Base-by-base conservation (phyloP, 257 asterid species). In the Solanum raphanifolium region DNA sequence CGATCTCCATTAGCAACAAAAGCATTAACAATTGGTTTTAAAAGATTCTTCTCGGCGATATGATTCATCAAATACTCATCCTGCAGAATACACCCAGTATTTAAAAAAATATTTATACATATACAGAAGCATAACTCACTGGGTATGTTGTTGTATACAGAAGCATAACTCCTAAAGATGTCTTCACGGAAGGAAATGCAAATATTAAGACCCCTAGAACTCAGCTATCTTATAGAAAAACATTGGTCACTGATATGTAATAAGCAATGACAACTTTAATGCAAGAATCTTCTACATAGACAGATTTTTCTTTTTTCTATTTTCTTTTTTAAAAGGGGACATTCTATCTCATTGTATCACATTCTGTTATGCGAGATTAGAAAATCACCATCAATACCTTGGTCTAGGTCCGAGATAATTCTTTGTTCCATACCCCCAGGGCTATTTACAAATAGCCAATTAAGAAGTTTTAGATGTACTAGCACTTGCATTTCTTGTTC, bases 11-110 rank as follows among this genome's bases (percentile, higher is more conserved):
- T 97, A 39, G 94, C 96, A 89, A 97, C 94, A 90, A 97, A 97
- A 48, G 92, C 96, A 81, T 94, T 98, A 58, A 97, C 86, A 90
- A 97, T 91, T 75, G 99, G 99, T 91, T 93, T 95, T 89, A 97
- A 92, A 89, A 92, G 92, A 88, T 97, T 93, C 90, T 94, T 91
- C 94, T 91, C 93, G 73, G 90, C 99, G 85, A 97, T 46, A 91
- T 97, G 95, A 92, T 91, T 92, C 95, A 95, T 92, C 89, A 96
- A 91, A 88, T 95, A 95, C 92, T 96, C 99, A 93, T 97, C 99
- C 99, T 97, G 98, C 94, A 91, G 87, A 87, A 86, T 21, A 66
- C n/a, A 27, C 62, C 72, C 79, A 62, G 48, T 29, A 75, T 29
- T 52, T 36, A 5, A 71, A 87, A 11, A 73, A 73, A 73, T 36